Evolutionary conservation across 352 stramenopile genomes (phyloP).

Genomic region (Phytophthora sp.): DNA sequence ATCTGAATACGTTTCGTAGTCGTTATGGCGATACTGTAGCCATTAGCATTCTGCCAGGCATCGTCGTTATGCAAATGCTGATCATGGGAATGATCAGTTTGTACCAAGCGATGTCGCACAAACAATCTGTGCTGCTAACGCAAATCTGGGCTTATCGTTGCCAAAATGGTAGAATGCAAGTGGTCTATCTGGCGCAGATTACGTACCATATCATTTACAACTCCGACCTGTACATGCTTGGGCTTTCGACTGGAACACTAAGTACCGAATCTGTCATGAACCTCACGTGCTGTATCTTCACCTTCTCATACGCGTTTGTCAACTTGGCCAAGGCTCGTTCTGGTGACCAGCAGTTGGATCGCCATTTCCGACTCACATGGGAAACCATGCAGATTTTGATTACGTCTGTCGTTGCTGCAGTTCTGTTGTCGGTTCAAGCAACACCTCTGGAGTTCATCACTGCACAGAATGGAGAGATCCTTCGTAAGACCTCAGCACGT

Average conservation of each 20-base stretch:
- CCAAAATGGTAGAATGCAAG: conserved; percentile 36
- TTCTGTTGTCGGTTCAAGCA: conserved; percentile 3
- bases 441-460: conserved; percentile 30
- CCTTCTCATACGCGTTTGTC: conserved; percentile 31
- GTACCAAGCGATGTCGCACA: conserved; percentile 38
- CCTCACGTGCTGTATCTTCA: conserved; percentile 38
- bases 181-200: conserved; percentile 35
- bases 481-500: conserved; percentile 21
- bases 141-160: conserved; percentile 43
- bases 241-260: conserved; percentile 30
- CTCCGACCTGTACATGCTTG: conserved; percentile 34
- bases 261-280: conserved; percentile 34
- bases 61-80: conserved; percentile 35
- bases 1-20: conserved; percentile 24
- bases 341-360: conserved; percentile 31
- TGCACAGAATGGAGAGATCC: conserved; percentile 27
- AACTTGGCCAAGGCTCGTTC: conserved; percentile 29
- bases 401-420: conserved; percentile 13
- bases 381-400: conserved; percentile 37
- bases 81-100: conserved; percentile 33
- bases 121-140: conserved; percentile 29
- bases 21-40: conserved; percentile 21
- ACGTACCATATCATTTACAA: conserved; percentile 37
- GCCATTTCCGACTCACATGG: conserved; percentile 35
- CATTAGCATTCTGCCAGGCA: conserved; percentile 22